Conservation (phyloP, 2,329 filamentous ascomycete species). For the Aspergillus ruber region DNA sequence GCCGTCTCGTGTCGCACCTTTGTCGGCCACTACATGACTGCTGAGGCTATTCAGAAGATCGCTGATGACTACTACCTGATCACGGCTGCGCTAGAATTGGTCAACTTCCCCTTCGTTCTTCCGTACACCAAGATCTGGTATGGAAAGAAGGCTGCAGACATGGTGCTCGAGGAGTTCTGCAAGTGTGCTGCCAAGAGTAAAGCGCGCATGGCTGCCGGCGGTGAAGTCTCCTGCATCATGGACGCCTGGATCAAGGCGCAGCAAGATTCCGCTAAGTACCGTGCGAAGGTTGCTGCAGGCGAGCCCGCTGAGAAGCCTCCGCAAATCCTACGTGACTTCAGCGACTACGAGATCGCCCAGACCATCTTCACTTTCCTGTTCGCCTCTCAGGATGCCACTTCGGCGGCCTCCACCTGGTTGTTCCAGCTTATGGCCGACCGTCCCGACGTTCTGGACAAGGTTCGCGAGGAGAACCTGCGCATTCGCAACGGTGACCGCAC, state of each 20-base stretch:
- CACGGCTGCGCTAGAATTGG: slow-evolving; percentile 88
- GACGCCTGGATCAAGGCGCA: slow-evolving; percentile 89
- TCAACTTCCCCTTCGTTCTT: slow-evolving; percentile 96
- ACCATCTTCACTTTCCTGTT: slow-evolving; percentile 96
- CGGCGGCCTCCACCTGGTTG: slow-evolving; percentile 86
- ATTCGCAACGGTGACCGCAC: slow-evolving; percentile 68
- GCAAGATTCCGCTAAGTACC: slow-evolving; percentile 76
- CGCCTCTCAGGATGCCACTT: slow-evolving; percentile 94
- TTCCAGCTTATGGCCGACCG: slow-evolving; percentile 92
- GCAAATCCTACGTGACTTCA: slow-evolving; percentile 77
- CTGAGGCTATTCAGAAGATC: slow-evolving; percentile 86
- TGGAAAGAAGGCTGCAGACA: slow-evolving; percentile 89
- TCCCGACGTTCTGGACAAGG: slow-evolving; percentile 81
- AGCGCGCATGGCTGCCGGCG: slow-evolving; percentile 82
- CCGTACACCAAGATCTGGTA: slow-evolving; percentile 96
- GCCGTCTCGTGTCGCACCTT: slow-evolving; percentile 95
- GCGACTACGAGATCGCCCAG: slow-evolving; percentile 84
- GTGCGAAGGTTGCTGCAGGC: slow-evolving; percentile 68
- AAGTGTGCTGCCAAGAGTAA: slow-evolving; percentile 92
- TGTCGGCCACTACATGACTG: slow-evolving; percentile 88
- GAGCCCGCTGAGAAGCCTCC: slow-evolving; percentile 71
- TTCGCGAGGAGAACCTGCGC: slow-evolving; percentile 82
- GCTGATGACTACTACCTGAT: slow-evolving; percentile 96
- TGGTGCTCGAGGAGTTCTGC: slow-evolving; percentile 82
- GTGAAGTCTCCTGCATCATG: slow-evolving; percentile 84